Conservation (phyloP, 495 filamentous ascomycete species). For the Penicillium ochrochloron region DNA sequence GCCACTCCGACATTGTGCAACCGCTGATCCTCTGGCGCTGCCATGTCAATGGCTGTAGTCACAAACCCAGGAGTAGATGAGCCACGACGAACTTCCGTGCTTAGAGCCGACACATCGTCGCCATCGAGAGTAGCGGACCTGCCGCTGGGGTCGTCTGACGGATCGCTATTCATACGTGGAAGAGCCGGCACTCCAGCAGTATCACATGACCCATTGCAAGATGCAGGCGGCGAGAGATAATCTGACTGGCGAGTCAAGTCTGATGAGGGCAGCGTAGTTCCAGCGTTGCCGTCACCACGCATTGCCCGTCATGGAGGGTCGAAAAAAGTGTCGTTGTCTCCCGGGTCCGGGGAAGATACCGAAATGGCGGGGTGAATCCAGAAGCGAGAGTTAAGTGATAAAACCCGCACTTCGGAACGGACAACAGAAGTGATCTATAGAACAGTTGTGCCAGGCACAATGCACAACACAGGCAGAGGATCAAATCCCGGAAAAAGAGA, state of each 20-base stretch:
- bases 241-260: slow-evolving; percentile 13
- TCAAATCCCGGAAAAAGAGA: slow-evolving; percentile 15
- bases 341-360: slow-evolving; percentile 14
- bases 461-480: slow-evolving; percentile 12
- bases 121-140: slow-evolving; percentile 7
- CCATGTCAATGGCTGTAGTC: slow-evolving; percentile 12
- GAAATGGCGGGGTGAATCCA: slow-evolving; percentile 10
- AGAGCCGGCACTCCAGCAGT: slow-evolving; percentile 18
- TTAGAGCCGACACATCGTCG: slow-evolving; percentile 18
- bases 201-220: slow-evolving; percentile 35
- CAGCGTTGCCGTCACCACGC: slow-evolving; percentile 25
- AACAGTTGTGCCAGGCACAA: slow-evolving; percentile 21
- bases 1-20: slow-evolving; percentile 37
- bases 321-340: not conserved
- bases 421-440: not conserved
- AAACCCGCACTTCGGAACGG: slow-evolving; percentile 9
- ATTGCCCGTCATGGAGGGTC: slow-evolving; percentile 31
- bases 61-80: slow-evolving; percentile 8
- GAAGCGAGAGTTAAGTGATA: not conserved
- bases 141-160: slow-evolving; percentile 15
- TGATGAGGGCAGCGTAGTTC: slow-evolving; percentile 18
- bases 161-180: slow-evolving; percentile 27
- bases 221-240: slow-evolving; percentile 13
- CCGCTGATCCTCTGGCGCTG: slow-evolving; percentile 26
- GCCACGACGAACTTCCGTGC: slow-evolving; percentile 11